Evolutionary conservation across 352 stramenopile genomes (phyloP).

Genomic region (Globisporangium viniferum): DNA sequence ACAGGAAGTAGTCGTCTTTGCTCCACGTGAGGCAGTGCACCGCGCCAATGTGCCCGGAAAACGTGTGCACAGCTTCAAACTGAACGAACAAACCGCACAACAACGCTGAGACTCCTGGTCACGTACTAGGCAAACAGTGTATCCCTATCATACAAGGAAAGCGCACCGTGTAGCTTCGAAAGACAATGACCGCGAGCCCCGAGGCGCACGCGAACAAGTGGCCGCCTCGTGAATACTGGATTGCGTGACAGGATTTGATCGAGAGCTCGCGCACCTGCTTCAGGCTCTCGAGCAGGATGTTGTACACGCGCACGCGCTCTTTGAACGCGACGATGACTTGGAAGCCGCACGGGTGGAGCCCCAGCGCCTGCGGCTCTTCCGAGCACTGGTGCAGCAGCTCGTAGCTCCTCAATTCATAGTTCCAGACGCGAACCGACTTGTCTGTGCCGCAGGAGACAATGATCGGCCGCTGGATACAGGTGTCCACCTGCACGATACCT

Average conservation of each 20-base stretch:
- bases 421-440: constrained; percentile 87
- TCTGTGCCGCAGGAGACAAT: constrained; percentile 80
- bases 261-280: constrained; percentile 59
- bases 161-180: constrained; percentile 60
- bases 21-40: constrained; percentile 68
- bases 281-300: constrained; percentile 66
- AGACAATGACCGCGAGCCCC: constrained; percentile 60
- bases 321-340: constrained; percentile 76
- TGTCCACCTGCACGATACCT: constrained; percentile 68
- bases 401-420: constrained; percentile 66
- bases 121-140: background rate
- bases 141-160: background rate
- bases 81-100: constrained; percentile 10
- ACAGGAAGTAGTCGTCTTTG: constrained; percentile 69
- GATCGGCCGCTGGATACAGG: constrained; percentile 80
- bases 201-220: constrained; percentile 74
- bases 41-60: constrained; percentile 78
- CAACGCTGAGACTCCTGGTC: background rate
- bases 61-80: constrained; percentile 62
- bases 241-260: constrained; percentile 60
- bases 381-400: constrained; percentile 60
- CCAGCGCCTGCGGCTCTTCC: constrained; percentile 61
- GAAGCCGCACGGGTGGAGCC: constrained; percentile 69
- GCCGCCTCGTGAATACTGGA: constrained; percentile 64
- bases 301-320: constrained; percentile 70